Evolutionary conservation across 2,329 filamentous ascomycete species (phyloP).

Genomic region (Cordyceps militaris): DNA sequence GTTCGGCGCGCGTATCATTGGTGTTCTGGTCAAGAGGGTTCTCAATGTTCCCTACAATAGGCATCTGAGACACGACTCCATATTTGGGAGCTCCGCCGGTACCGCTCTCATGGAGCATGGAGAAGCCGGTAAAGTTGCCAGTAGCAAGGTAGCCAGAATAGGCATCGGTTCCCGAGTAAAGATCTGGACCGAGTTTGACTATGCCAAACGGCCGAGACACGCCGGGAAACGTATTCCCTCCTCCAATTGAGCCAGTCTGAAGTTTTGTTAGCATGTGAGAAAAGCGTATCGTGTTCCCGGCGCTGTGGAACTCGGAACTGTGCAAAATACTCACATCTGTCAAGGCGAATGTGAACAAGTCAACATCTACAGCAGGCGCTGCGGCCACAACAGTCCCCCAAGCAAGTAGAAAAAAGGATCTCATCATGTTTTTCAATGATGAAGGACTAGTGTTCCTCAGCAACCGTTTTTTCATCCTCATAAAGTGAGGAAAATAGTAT

Average conservation of each 20-base stretch:
- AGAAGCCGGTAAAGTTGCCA: slow-evolving; percentile 53
- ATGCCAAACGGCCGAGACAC: slow-evolving; percentile 41
- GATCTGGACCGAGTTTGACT: slow-evolving; percentile 43
- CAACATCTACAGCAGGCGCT: neutral
- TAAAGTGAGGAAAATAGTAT: neutral
- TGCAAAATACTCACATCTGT: neutral
- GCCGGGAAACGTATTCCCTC: slow-evolving; percentile 44
- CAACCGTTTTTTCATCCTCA: neutral
- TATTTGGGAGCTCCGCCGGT: slow-evolving; percentile 66
- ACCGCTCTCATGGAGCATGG: slow-evolving; percentile 58
- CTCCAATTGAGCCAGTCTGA: slow-evolving; percentile 38
- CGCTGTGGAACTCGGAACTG: neutral
- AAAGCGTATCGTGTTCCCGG: neutral
- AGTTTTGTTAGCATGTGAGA: neutral
- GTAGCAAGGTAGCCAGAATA: slow-evolving; percentile 46
- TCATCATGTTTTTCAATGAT: neutral
- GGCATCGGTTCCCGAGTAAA: slow-evolving; percentile 41
- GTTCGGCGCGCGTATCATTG: slow-evolving; percentile 44
- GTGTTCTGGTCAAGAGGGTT: slow-evolving; percentile 50
- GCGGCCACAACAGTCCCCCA: neutral
- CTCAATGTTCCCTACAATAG: slow-evolving; percentile 39
- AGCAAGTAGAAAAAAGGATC: neutral
- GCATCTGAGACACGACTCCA: slow-evolving; percentile 56
- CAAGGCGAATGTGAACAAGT: slow-evolving; percentile 1
- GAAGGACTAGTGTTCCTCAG: neutral